Base-by-base conservation (phyloP, 2,329 filamentous ascomycete genomes). In the Alternaria incomplexa region DNA sequence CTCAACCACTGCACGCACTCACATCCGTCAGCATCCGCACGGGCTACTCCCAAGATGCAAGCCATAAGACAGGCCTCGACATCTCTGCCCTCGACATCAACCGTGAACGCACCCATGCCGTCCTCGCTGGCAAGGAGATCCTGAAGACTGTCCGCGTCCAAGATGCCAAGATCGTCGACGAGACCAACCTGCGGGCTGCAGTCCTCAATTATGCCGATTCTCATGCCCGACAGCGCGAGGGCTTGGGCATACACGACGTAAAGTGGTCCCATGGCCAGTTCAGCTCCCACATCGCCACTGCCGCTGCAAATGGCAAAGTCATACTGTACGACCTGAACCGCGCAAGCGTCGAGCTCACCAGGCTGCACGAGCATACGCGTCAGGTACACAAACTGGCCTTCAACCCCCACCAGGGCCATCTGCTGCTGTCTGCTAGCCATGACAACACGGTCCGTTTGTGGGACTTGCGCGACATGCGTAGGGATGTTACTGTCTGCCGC, bases 301-400 rank as follows among this genome's bases (percentile, higher is more conserved):
- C 88, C 25, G 88, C 87, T 23, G 85, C 86, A 56, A 90, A 89
- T 79, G 88, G 88, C 65, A 88, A 88, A 70, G 87, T 90, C 73
- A 85, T 89, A 56, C 78, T 90, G 61, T 90, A 90, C 75, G 88
- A 90, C 78, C 81, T 90, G 61, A 86, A 88, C 66, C 85, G 86
- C 63, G 82, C 86, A 58, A 87, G 86, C 56, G 80, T 89, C 46
- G 88, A 89, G 74, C 83, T 88, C 60, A 86, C 86, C 62, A 84
- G 88, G 62, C 83, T 90, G 69, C 87, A 89, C 69, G 88, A 90
- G 73, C 88, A 90, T 70, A 85, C 82, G 66, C 87, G 88, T 54
- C 88, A 90, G 78, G 88, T 90, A 57, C 88, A 90, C 78, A 86
- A 85, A 69, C 80, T 90, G 46, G 88, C 88, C 13, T 89, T 90